Evolutionary conservation across 106 monocot species (phyloP).

Genomic region (Dioscorea alata): DNA sequence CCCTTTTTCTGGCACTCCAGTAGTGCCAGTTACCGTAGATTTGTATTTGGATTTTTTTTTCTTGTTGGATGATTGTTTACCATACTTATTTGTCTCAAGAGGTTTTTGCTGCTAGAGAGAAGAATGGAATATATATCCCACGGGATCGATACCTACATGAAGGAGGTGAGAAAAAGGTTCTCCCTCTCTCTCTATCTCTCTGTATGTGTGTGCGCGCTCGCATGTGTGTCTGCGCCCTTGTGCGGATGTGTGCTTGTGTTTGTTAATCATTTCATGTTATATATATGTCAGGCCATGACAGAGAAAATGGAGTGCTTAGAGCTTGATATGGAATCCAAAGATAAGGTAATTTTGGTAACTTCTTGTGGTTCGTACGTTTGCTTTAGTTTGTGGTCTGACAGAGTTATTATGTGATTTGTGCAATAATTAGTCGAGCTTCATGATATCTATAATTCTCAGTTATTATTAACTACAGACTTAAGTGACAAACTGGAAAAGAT

Average conservation of each 20-base stretch:
- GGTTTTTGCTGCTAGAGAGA: slow-evolving; percentile 97
- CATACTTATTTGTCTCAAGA: slow-evolving; percentile 37
- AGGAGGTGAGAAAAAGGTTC: slow-evolving; percentile 91
- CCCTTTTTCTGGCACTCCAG: neutral
- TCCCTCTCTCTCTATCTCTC: no score
- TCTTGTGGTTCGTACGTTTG: neutral
- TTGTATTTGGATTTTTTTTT: neutral
- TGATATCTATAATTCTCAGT: slow-evolving; percentile 86
- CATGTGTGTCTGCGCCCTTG: no score
- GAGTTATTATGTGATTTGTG: slow-evolving; percentile 12
- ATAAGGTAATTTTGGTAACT: slow-evolving; percentile 49
- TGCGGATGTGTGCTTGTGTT: no score
- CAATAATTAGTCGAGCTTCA: slow-evolving; percentile 86
- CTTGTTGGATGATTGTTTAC: neutral
- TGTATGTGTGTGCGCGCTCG: neutral
- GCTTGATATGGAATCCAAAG: slow-evolving; percentile 78
- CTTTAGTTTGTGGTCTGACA: slow-evolving; percentile 5
- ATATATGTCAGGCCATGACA: slow-evolving; percentile 66
- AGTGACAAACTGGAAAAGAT: slow-evolving; percentile 78
- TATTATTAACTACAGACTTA: slow-evolving; percentile 61
- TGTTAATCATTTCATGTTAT: neutral
- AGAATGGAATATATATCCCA: slow-evolving; percentile 97
- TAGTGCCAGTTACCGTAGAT: no score
- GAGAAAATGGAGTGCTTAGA: slow-evolving; percentile 87
- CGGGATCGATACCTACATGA: slow-evolving; percentile 85